These are phyloP conservation scores for Phytophthora ramorum DNA, from an alignment of 352 stramenopile genomes.

Conservation along the genomic window DNA sequence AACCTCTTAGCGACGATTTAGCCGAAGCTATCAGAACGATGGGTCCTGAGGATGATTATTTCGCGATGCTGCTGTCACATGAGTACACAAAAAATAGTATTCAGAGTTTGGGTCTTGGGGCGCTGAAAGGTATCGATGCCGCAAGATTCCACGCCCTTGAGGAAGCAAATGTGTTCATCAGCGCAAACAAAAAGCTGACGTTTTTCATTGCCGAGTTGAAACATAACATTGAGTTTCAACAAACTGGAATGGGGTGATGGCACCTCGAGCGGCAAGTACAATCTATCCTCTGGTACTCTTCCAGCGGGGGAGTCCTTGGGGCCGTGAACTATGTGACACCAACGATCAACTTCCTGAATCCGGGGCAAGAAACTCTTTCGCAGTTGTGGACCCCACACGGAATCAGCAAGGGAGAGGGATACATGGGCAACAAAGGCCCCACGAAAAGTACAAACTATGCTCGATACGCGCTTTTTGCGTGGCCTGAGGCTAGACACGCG, in stretches of 20 bases:
- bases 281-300: conserved; percentile 9
- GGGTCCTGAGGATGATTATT: conserved; percentile 43
- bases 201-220: conserved; percentile 18
- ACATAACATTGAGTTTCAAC: conserved; percentile 13
- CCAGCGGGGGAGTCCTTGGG: background rate
- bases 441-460: conserved; percentile 28
- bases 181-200: background rate
- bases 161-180: conserved; percentile 4
- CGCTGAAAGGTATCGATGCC: conserved; percentile 20
- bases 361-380: conserved; percentile 11
- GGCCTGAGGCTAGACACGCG: conserved; percentile 2
- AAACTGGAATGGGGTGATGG: conserved; percentile 1
- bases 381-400: conserved; percentile 18
- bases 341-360: conserved; percentile 25
- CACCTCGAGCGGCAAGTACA: background rate
- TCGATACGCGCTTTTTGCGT: conserved; percentile 23
- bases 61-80: conserved; percentile 23
- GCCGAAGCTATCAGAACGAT: conserved; percentile 33
- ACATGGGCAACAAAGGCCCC: conserved; percentile 9
- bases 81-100: conserved; percentile 27
- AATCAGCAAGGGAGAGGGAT: conserved; percentile 21
- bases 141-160: conserved; percentile 15
- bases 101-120: conserved; percentile 4
- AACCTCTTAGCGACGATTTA: conserved; percentile 2
- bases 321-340: background rate